Conservation (phyloP, 345 rosid species). For the Melastoma malabathricum region DNA sequence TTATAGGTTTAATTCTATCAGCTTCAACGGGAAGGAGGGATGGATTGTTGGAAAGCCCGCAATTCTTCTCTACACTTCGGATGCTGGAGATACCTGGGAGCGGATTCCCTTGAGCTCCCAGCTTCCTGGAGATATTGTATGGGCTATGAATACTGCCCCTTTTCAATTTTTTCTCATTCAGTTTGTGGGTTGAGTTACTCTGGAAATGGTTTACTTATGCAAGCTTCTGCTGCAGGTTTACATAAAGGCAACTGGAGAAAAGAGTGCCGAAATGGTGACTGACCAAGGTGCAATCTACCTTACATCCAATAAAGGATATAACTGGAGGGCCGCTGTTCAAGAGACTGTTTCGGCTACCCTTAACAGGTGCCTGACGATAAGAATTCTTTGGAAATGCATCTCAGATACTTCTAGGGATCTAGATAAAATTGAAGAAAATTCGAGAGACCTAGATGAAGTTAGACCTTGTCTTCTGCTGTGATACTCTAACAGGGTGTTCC, state of each 20-base stretch:
- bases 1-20: slow-evolving; percentile 79
- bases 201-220: not conserved
- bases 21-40: slow-evolving; percentile 83
- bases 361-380: slow-evolving; percentile 39
- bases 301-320: slow-evolving; percentile 80
- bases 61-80: slow-evolving; percentile 66
- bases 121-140: slow-evolving; percentile 30
- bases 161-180: not conserved
- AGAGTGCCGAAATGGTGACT: slow-evolving; percentile 96
- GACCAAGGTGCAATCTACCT: slow-evolving; percentile 90
- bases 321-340: slow-evolving; percentile 92
- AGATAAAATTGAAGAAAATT: no score
- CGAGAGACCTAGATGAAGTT: no score
- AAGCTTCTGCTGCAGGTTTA: slow-evolving; percentile 30
- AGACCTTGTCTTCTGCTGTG: no score
- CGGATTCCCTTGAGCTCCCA: slow-evolving; percentile 78
- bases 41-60: slow-evolving; percentile 96
- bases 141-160: not conserved
- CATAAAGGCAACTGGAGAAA: slow-evolving; percentile 81
- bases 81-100: slow-evolving; percentile 75
- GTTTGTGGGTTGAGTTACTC: no score
- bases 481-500: no score
- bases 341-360: slow-evolving; percentile 94
- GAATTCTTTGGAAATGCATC: not conserved
- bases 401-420: no score